Evolutionary conservation across 2,329 filamentous ascomycete species (phyloP), one percentile per base, ranked within the genome.

Genomic region (Sporothrix humicola): DNA sequence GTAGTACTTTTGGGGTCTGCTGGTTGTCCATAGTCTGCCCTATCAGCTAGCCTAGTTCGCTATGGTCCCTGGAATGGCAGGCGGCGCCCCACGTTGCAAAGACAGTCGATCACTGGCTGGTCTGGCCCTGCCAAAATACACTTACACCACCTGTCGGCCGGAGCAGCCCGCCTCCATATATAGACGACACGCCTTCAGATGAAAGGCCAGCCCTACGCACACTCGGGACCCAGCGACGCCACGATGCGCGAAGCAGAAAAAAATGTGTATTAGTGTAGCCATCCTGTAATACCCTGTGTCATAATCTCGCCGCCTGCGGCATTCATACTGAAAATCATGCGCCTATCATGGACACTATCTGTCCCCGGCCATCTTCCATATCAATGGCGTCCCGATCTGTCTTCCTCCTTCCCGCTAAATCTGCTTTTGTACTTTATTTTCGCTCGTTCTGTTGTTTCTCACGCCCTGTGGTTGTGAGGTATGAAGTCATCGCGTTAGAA

Each of bases 91-190:
- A 20, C 46, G 65, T 52, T 12, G 23, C 12, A 68, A 44, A 63
- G 37, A 15, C 20, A 37, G 37, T 63, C 59, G 65, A 37, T 52
- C 23, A 52, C 46, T 52, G 46, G 46, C 23, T 31, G 44, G 44
- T 12, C 63, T 52, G 37, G 37, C 15, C 59, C 37, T 44, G 37
- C 37, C 42, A 20, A 31, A 46, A 44, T n/a, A 52, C 46, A 37
- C 63, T 31, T n/a, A 52, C 63, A 50, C 20, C n/a, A 12, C n/a
- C 44, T 31, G 23, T 73, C 73, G 73, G 73, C 73, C 73, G 73
- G 73, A 74, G 73, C 71, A 74, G 73, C 66, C 73, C 73, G 73
- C 59, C 68, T 48, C 48, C 26, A 48, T 54, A 72, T 69, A 65
- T 44, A 69, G 44, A 61, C 61, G 56, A 65, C 52, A 31, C 46